phyloP scores from a whole-genome alignment of 257 asterid genomes.

The Parsonsia alboflavescens region DNA sequence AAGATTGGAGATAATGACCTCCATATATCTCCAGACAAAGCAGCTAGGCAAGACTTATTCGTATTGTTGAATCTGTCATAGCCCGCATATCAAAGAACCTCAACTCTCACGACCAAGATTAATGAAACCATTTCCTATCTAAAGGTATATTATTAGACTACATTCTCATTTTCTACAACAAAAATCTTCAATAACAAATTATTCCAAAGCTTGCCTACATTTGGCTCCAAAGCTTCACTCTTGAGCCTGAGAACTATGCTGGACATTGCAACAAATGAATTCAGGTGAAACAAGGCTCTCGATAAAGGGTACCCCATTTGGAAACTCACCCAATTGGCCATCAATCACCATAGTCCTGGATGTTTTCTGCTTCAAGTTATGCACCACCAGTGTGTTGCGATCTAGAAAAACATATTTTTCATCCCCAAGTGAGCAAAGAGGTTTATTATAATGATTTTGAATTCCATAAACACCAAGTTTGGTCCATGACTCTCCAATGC shows the following conservation, averaged over 20 bases:
- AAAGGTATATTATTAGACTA: neutral
- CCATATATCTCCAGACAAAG: neutral
- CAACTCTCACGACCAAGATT: no score
- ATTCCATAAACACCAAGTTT: conserved; percentile 20
- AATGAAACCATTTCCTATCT: no score
- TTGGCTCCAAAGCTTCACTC: conserved; percentile 1
- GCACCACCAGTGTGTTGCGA: conserved; percentile 13
- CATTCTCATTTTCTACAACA: neutral
- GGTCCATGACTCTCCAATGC: conserved; percentile 31
- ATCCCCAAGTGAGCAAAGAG: neutral
- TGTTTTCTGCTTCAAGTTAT: conserved; percentile 12
- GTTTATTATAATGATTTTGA: conserved; percentile 5
- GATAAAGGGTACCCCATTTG: conserved; percentile 20
- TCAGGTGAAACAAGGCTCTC: conserved; percentile 33
- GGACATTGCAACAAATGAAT: neutral
- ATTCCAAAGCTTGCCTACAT: neutral
- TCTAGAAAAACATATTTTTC: conserved; percentile 26
- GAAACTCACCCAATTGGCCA: conserved; percentile 20
- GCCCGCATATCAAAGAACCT: neutral
- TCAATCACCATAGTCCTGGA: conserved; percentile 20
- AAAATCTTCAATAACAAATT: neutral
- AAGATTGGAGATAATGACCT: neutral
- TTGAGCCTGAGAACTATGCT: neutral
- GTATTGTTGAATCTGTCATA: neutral
- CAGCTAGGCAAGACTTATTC: neutral